Evolutionary conservation across 345 rosid species (phyloP), one percentile per base, ranked within the genome.

Genomic region (Viola odorata): DNA sequence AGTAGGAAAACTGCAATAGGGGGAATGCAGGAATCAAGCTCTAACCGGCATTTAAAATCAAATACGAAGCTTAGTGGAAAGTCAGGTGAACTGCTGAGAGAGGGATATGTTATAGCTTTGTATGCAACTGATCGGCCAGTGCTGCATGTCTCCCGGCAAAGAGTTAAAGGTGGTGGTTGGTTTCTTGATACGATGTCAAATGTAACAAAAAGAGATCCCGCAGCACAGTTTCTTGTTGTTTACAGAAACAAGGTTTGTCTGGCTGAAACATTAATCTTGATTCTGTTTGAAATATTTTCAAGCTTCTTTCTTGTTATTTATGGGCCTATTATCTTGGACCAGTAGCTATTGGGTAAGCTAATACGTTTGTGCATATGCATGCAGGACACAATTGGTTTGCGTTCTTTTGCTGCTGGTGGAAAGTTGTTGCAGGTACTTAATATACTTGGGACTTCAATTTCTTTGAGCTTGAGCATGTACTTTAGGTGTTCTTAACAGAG

Each of bases 361-460:
- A 71, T 61, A n/a, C 50, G 41, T 57, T 60, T 23, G 3, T 56
- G 15, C 67, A 62, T 47, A 55, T 23, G 14, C 45, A 47, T 47
- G 45, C 84, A 95, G 99, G 97, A 91, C 55, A 85, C 89, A n/a
- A 83, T 95, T 74, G 99, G 98, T 55, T 61, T 95, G 80, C 89
- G 99, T 12, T 95, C 99, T 61, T 91, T 95, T 83, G 91, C 97
- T 81, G 94, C 99, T 36, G 99, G 99, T 63, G 99, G 99, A 57
- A 95, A 91, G 83, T 80, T 95, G 72, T 67, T 95, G 83, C 99
- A 95, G 98, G 99, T 88, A 83, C 11, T 41, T 44, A 4, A 17
- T 23, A 23, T 2, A 23, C 32, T 23, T 23, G 32, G 2, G 32
- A 23, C 32, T 23, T 23, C 32, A 23, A 23, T 23, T 23, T 23